These are phyloP conservation scores for Tanacetum coccineum DNA, from an alignment of 129 eudicot species.

Conservation along the genomic window DNA sequence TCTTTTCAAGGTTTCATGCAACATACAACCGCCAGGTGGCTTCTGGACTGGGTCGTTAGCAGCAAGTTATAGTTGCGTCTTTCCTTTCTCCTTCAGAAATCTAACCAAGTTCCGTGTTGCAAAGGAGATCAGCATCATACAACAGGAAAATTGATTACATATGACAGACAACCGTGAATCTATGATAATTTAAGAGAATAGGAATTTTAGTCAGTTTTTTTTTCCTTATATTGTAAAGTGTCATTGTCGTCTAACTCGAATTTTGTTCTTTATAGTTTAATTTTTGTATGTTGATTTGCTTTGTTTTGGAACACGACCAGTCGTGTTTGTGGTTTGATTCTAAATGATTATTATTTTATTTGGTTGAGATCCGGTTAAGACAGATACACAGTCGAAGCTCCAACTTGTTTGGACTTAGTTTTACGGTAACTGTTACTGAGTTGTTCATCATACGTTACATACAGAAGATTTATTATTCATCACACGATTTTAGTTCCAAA, in stretches of 20 bases:
- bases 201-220: background rate
- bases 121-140: background rate
- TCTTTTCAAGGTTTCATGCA: background rate
- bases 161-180: background rate
- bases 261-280: background rate
- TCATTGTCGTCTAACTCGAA: background rate
- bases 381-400: too few species aligned
- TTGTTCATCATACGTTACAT: too few species aligned
- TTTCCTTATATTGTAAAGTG: background rate
- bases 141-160: background rate
- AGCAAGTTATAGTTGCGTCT: background rate
- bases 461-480: too few species aligned
- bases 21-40: conserved; percentile 3
- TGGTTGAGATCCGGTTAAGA: too few species aligned
- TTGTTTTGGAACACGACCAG: background rate
- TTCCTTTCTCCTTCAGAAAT: background rate
- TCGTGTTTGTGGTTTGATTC: background rate
- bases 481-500: too few species aligned
- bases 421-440: too few species aligned
- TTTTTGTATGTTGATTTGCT: background rate
- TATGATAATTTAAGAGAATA: background rate
- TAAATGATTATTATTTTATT: background rate
- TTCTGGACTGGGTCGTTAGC: background rate
- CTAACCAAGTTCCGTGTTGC: background rate
- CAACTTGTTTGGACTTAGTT: too few species aligned